Conservation (phyloP, 768 basidiomycete species). For the Lentinus tigrinus region DNA sequence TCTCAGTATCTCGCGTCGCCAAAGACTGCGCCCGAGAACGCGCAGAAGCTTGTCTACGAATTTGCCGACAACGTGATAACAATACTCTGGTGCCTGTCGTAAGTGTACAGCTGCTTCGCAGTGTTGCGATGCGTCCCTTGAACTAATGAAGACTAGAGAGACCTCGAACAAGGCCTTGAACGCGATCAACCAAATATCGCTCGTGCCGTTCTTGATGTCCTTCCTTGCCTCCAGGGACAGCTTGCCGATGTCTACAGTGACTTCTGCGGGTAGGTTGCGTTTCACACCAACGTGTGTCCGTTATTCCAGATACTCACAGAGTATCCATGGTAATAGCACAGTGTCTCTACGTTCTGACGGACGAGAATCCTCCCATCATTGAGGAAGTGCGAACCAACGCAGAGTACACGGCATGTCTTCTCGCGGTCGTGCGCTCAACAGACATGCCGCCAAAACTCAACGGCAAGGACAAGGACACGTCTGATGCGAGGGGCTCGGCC, state of each 20-base stretch:
- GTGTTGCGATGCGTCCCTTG: neutral
- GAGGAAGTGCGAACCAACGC: slow-evolving; percentile 61
- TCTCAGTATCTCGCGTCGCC: slow-evolving; percentile 62
- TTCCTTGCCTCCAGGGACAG: slow-evolving; percentile 73
- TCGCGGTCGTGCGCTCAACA: slow-evolving; percentile 54
- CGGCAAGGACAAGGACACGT: slow-evolving; percentile 40
- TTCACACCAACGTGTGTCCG: neutral
- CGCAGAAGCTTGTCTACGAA: slow-evolving; percentile 76
- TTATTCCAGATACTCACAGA: neutral
- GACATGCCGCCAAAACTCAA: slow-evolving; percentile 28
- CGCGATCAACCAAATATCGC: slow-evolving; percentile 77
- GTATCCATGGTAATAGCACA: slow-evolving; percentile 56
- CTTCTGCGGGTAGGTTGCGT: slow-evolving; percentile 67
- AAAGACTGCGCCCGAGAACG: slow-evolving; percentile 65
- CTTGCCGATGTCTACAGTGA: slow-evolving; percentile 68
- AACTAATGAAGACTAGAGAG: slow-evolving; percentile 53
- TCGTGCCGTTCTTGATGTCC: slow-evolving; percentile 87
- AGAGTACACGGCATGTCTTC: slow-evolving; percentile 60
- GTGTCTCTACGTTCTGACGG: slow-evolving; percentile 88
- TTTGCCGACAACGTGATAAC: slow-evolving; percentile 93
- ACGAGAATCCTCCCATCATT: slow-evolving; percentile 81
- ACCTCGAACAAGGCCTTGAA: slow-evolving; percentile 90
- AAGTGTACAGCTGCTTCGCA: slow-evolving; percentile 38
- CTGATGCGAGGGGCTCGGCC: slow-evolving; percentile 48
- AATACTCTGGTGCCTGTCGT: slow-evolving; percentile 93